These are phyloP conservation scores for Eudorina sp. DNA, from an alignment of 139 green algal genomes.

Conservation along the genomic window DNA sequence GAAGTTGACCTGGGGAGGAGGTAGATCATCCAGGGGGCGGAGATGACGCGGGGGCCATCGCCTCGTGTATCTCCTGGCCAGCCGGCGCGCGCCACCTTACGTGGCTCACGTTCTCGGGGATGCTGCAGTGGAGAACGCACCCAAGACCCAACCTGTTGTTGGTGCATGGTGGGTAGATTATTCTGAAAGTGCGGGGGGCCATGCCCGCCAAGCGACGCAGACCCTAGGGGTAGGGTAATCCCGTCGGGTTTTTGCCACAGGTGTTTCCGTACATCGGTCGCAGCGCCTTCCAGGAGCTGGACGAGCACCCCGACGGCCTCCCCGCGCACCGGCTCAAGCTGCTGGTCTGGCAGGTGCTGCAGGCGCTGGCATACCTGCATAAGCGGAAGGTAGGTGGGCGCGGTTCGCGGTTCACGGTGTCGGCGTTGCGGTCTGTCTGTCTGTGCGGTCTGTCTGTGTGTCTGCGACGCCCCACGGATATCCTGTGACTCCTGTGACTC, in stretches of 20 bases:
- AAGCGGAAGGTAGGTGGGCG: conserved; percentile 27
- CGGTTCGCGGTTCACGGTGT: background rate
- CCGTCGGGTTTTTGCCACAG: background rate
- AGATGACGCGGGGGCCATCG: no score
- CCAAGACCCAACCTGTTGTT: background rate
- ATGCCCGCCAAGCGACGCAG: background rate
- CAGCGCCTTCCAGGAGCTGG: conserved; percentile 26
- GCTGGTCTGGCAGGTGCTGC: conserved; percentile 55
- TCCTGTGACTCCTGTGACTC: no score
- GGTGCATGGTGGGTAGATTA: background rate
- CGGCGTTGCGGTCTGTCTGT: background rate
- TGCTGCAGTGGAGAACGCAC: background rate
- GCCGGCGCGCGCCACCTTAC: no score
- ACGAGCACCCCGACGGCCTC: background rate
- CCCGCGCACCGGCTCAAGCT: background rate
- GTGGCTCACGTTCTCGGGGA: no score
- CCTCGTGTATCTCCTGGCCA: no score
- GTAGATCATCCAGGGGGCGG: no score
- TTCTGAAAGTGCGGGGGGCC: background rate
- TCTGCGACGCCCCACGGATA: no score
- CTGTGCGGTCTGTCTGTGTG: background rate
- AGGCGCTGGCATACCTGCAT: conserved; percentile 56
- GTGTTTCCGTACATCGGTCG: conserved; percentile 28
- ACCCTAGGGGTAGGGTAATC: background rate
- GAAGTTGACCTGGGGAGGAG: no score